Base-by-base conservation (phyloP, 2,329 filamentous ascomycete species). In the Trichophaea hybrida region DNA sequence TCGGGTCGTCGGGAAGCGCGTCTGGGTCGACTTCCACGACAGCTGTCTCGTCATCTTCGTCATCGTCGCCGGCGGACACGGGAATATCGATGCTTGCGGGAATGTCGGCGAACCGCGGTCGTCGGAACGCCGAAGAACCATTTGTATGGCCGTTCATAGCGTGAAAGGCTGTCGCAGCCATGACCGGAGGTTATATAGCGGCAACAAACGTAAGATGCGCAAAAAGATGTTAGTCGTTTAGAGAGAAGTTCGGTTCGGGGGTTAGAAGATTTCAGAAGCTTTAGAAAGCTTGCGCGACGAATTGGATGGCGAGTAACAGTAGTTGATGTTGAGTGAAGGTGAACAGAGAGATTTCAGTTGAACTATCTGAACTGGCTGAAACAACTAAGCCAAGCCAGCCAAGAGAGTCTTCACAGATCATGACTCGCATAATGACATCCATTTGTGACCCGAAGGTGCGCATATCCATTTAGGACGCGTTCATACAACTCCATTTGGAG, bases 21-120 rank as follows among this genome's bases (percentile, higher is more conserved):
- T 90, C 85, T 57, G 97, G 81, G 70, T 94, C 88, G 69, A 98
- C 88, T 75, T 97, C 93, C 72, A 98, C 93, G 13, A 65, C 59
- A 69, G 89, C 81, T 34, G 72, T 71, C 44, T 68, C 67, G 65
- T 69, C 67, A 65, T 68, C 78, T 69, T 80, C 76, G 68, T 82
- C 80, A 67, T 83, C 80, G 57, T 75, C 74, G 61, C 76, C 81
- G 55, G 76, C 77, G 57, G 76, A 78, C 59, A 83, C 79, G 58
- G 81, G 80, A 68, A 84, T 82, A 69, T 82, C 81, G 69, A 84
- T 81, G 43, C 61, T 65, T 33, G 59, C 56, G 17, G 64, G 64
- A 33, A 66, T 64, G 32, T 65, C 61, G 1, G 61, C 55, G 46
- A 64, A 66, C 37, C 64, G 63, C 31, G 34, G 13, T 31, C 40